These are phyloP conservation scores for Acephala macrosclerotiorum DNA, from an alignment of 2,329 filamentous ascomycete species.

Conservation along the genomic window DNA sequence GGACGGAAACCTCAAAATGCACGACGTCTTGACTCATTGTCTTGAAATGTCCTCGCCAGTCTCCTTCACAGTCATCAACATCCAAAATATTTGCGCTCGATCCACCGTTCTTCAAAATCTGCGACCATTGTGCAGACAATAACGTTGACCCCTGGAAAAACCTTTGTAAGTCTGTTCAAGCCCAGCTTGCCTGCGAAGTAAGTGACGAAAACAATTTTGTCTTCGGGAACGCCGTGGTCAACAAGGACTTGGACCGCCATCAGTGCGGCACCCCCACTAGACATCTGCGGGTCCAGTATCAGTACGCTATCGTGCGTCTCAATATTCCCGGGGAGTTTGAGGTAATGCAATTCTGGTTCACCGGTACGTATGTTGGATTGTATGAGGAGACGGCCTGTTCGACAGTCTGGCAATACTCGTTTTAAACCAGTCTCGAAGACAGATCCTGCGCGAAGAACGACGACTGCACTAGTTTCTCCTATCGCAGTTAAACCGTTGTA, in stretches of 20 bases:
- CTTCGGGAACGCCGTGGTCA: constrained; percentile 87
- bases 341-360: constrained; percentile 92
- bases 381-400: constrained; percentile 87
- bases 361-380: constrained; percentile 86
- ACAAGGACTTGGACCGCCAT: constrained; percentile 98
- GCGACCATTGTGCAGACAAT: constrained; percentile 84
- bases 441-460: constrained; percentile 87
- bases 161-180: constrained; percentile 82
- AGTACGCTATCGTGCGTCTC: constrained; percentile 80
- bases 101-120: constrained; percentile 75
- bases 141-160: constrained; percentile 87
- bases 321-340: constrained; percentile 80
- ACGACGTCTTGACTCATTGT: neutral
- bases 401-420: constrained; percentile 90
- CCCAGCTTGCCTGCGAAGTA: constrained; percentile 88
- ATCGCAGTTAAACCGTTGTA: constrained; percentile 77
- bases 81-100: constrained; percentile 32
- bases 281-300: constrained; percentile 93
- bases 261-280: constrained; percentile 81
- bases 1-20: neutral
- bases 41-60: neutral
- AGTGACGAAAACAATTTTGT: constrained; percentile 89
- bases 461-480: constrained; percentile 83
- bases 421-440: constrained; percentile 88
- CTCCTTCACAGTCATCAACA: constrained; percentile 18